phyloP scores from a whole-genome alignment of 2,329 filamentous ascomycete species.

The Claviceps paspali region DNA sequence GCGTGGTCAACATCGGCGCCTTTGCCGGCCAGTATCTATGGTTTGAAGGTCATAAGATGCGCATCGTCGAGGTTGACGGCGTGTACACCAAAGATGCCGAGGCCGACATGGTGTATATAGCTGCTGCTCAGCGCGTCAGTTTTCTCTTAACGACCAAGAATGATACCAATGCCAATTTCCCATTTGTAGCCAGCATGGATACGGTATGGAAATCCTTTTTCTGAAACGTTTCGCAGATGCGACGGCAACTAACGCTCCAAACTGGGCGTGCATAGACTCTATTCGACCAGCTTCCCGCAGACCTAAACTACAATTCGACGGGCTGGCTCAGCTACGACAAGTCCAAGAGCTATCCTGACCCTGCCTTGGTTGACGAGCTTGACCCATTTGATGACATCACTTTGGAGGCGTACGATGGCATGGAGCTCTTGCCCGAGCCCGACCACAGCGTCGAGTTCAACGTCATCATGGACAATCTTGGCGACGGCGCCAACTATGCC shows the following conservation, averaged over 20 bases:
- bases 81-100: constrained; percentile 47
- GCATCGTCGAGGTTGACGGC: constrained; percentile 59
- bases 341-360: constrained; percentile 27
- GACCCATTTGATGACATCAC: constrained; percentile 58
- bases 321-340: constrained; percentile 48
- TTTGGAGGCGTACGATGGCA: constrained; percentile 53
- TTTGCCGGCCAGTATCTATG: constrained; percentile 53
- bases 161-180: constrained; percentile 45
- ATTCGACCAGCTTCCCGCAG: constrained; percentile 52
- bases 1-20: constrained; percentile 57
- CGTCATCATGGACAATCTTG: constrained; percentile 46
- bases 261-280: constrained; percentile 32
- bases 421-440: constrained; percentile 43
- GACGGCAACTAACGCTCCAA: background rate
- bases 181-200: constrained; percentile 57
- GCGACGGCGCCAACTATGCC: constrained; percentile 44
- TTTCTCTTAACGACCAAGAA: constrained; percentile 49
- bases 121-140: constrained; percentile 51
- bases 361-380: constrained; percentile 44
- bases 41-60: constrained; percentile 53
- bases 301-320: constrained; percentile 53
- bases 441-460: constrained; percentile 48
- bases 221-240: too few species aligned
- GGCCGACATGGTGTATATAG: constrained; percentile 49
- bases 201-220: constrained; percentile 24